Evolutionary conservation across 352 stramenopile genomes (phyloP).

Genomic region (Pythium coloratum): DNA sequence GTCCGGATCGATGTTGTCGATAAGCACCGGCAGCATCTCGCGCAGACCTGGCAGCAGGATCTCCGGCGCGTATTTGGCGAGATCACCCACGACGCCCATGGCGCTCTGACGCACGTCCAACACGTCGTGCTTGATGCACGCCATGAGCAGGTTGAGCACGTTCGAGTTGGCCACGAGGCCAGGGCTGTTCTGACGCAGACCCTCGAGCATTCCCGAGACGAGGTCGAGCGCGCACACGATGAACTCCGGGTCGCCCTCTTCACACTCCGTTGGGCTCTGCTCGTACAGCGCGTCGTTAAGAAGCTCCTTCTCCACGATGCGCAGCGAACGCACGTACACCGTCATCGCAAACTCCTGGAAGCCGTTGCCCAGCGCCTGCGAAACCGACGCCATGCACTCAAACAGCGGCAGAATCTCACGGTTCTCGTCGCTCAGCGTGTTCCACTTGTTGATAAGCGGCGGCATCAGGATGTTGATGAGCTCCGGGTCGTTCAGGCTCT

Average conservation of each 20-base stretch:
- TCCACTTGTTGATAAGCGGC: slow-evolving; percentile 93
- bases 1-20: slow-evolving; percentile 88
- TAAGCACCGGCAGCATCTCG: slow-evolving; percentile 80
- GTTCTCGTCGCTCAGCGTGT: slow-evolving; percentile 70
- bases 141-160: slow-evolving; percentile 87
- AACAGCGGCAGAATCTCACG: slow-evolving; percentile 86
- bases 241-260: slow-evolving; percentile 89
- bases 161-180: slow-evolving; percentile 79
- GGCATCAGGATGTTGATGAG: slow-evolving; percentile 94
- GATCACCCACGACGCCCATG: slow-evolving; percentile 88
- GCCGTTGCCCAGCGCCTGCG: slow-evolving; percentile 77
- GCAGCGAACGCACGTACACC: slow-evolving; percentile 78
- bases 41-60: slow-evolving; percentile 72
- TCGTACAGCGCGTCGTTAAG: slow-evolving; percentile 80
- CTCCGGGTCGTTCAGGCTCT: slow-evolving; percentile 90
- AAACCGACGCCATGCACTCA: slow-evolving; percentile 88
- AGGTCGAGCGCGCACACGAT: slow-evolving; percentile 89
- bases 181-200: slow-evolving; percentile 74
- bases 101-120: slow-evolving; percentile 88
- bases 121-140: slow-evolving; percentile 84
- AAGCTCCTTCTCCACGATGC: slow-evolving; percentile 83
- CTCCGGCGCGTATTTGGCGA: slow-evolving; percentile 82
- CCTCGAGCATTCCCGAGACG: slow-evolving; percentile 89
- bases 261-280: slow-evolving; percentile 73
- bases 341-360: slow-evolving; percentile 89